Evolutionary conservation across 2,329 filamentous ascomycete genomes (phyloP).

Genomic region (Onygenales sp.): DNA sequence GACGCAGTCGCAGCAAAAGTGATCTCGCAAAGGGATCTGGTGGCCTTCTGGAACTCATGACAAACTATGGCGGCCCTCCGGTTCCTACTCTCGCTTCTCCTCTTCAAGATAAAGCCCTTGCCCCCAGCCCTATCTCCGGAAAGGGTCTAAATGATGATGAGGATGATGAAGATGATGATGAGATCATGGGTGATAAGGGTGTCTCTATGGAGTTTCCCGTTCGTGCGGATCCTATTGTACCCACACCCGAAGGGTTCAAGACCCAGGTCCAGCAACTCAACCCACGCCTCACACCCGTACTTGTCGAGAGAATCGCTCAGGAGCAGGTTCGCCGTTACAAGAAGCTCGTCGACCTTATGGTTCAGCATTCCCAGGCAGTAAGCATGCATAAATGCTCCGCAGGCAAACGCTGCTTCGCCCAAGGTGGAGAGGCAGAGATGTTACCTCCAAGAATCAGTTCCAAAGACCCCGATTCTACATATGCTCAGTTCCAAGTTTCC

Average conservation of each 20-base stretch:
- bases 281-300: conserved; percentile 55
- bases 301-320: conserved; percentile 72
- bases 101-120: conserved; percentile 21
- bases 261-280: conserved; percentile 65
- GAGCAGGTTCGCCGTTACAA: conserved; percentile 77
- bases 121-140: conserved; percentile 8
- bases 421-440: conserved; percentile 56
- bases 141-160: conserved; percentile 29
- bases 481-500: conserved; percentile 46
- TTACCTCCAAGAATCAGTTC: conserved; percentile 46
- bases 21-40: conserved; percentile 39
- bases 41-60: conserved; percentile 46
- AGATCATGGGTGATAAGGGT: conserved; percentile 48
- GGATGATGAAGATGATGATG: conserved; percentile 46
- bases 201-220: conserved; percentile 54
- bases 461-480: conserved; percentile 49
- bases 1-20: conserved; percentile 47
- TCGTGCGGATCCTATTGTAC: conserved; percentile 57
- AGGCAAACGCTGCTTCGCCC: conserved; percentile 52
- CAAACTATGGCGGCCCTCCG: conserved; percentile 48
- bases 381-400: conserved; percentile 50
- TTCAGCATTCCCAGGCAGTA: conserved; percentile 59
- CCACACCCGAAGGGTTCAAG: conserved; percentile 67
- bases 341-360: conserved; percentile 57
- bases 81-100: conserved; percentile 46